These are phyloP conservation scores for Clohesyomyces aquaticus DNA, from an alignment of 495 filamentous ascomycete species.

Conservation along the genomic window DNA sequence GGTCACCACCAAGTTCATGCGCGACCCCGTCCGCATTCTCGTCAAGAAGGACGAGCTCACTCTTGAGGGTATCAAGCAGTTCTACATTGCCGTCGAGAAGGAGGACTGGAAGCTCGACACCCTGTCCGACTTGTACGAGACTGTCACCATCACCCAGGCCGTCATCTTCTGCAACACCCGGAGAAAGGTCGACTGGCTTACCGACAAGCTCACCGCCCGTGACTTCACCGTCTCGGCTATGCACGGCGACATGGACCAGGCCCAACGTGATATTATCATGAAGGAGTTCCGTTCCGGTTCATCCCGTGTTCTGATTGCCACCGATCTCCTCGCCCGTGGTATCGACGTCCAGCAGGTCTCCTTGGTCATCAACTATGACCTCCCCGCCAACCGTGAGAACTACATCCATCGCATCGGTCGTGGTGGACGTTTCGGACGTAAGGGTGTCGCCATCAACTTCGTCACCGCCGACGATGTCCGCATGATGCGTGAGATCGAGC, in stretches of 20 bases:
- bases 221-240: conserved; percentile 99
- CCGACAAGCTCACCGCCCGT: conserved; percentile 95
- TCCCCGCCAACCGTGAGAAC: conserved; percentile 98
- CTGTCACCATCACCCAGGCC: conserved; percentile 97
- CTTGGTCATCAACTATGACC: conserved; percentile 99
- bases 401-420: conserved; percentile 99
- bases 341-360: conserved; percentile 99
- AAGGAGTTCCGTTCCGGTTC: conserved; percentile 98
- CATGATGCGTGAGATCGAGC: conserved; percentile 97
- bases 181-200: conserved; percentile 99
- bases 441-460: conserved; percentile 99
- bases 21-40: conserved; percentile 96
- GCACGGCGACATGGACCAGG: conserved; percentile 99
- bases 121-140: conserved; percentile 97
- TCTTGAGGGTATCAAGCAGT: conserved; percentile 99
- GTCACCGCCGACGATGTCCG: conserved; percentile 98
- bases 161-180: conserved; percentile 99
- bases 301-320: conserved; percentile 96
- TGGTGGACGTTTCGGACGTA: conserved; percentile 97
- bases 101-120: conserved; percentile 99
- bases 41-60: conserved; percentile 99
- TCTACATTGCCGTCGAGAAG: conserved; percentile 99
- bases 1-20: conserved; percentile 99
- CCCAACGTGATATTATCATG: conserved; percentile 98
- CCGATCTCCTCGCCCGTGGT: conserved; percentile 95